Evolutionary conservation across 192 early-diverging fungal genomes (phyloP).

Genomic region (Entomortierella parvispora): DNA sequence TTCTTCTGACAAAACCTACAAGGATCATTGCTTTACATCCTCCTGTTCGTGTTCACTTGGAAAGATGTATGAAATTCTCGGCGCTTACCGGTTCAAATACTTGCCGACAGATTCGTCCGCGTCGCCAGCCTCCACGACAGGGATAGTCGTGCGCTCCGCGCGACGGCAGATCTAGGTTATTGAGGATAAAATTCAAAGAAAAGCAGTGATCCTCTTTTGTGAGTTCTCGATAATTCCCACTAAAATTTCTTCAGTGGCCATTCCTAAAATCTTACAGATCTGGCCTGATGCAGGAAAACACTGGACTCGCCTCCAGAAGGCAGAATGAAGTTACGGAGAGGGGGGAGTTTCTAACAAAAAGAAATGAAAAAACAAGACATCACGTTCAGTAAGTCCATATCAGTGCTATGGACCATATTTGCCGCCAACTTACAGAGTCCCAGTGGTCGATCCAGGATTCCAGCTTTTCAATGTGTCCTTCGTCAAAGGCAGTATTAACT

Average conservation of each 20-base stretch:
- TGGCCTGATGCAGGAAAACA: constrained; percentile 83
- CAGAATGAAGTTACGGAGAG: constrained; percentile 55
- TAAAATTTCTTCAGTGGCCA: too few relatives aligned
- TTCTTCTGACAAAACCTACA: too few relatives aligned
- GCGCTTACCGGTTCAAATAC: constrained; percentile 79
- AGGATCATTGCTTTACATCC: too few relatives aligned
- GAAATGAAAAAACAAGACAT: constrained; percentile 75
- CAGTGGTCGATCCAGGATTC: constrained; percentile 90
- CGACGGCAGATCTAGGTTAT: constrained; percentile 70
- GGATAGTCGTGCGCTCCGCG: constrained; percentile 85
- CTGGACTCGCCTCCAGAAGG: constrained; percentile 88
- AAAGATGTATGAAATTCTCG: too few relatives aligned
- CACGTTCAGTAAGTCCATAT: constrained; percentile 8
- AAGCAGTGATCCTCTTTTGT: too few relatives aligned
- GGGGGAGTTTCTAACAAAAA: constrained; percentile 48
- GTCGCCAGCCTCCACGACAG: constrained; percentile 66
- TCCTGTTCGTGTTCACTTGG: too few relatives aligned
- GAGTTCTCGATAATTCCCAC: too few relatives aligned
- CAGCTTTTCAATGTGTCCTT: constrained; percentile 66
- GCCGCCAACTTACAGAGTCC: constrained; percentile 69
- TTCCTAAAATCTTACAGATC: constrained; percentile 64
- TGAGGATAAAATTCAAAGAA: not conserved
- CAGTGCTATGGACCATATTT: constrained; percentile 24
- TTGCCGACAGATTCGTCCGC: constrained; percentile 70
- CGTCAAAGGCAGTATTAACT: constrained; percentile 84